Base-by-base conservation (phyloP, 805 yeast genomes). In the Saturnispora bothae region DNA sequence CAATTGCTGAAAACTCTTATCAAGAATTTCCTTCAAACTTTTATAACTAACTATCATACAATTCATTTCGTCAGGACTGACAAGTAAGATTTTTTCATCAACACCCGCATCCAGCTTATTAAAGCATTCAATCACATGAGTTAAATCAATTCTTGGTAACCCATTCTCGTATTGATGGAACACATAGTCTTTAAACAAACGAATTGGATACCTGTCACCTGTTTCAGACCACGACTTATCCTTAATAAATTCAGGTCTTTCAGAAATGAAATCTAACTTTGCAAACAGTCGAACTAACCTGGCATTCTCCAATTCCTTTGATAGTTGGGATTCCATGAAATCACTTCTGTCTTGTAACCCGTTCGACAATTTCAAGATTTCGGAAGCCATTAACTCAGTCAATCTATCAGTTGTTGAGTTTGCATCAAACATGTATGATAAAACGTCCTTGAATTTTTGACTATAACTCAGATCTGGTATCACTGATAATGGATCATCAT, bases 91-190 rank as follows among this genome's bases (percentile, higher is more conserved):
- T 47, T 73, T 76, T 59, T 92, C 98, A 36, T 83, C 86, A 25
- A 80, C 69, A 1, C 96, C 97, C 5, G 89, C 94, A 54, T 92
- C 98, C 46, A 92, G 64, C 59, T 89, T 92, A 60, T 89, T 89
- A 51, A 92, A 63, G 49, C 81, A 73, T 35, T 74, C 65, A 43
- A 92, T 62, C 5, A 86, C 88, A 55, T 85, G 85, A 1, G 86
- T 78, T 48, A 92, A 64, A 57, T 92, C 96, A 41, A 85, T 62
- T 2, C 77, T 72, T 3, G 95, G 86, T 49, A 70, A 69, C 12
- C 95, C 95, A 37, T 80, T 88, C 55, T 84, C 86, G 28, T 68
- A 71, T 54, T 84, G 94, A 51, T 83, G 92, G 61, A 88, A 92
- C 2, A 86, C 79, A 52, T 75, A 83, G 56, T 88, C 94, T 39